A percentile compares a stretch with the other conserved stretches of the same genome.
Conservation (phyloP, 2,329 filamentous ascomycete genomes). For the Drechslera avenae region DNA sequence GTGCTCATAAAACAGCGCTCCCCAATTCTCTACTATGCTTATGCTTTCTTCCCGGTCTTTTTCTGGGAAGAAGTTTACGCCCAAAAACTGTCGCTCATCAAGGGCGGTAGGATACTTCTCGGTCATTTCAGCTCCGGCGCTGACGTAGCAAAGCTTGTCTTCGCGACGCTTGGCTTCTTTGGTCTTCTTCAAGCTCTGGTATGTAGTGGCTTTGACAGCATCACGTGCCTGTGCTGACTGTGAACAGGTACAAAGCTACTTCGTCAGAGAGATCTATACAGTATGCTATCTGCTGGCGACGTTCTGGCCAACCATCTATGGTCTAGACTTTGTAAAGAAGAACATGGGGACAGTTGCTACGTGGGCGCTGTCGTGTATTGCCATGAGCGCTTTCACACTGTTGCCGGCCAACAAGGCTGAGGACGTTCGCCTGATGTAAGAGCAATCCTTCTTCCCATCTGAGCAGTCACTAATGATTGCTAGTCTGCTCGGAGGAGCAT, state of each 20-base stretch:
- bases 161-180: conserved; percentile 72
- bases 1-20: conserved; percentile 81
- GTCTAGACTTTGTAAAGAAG: conserved; percentile 69
- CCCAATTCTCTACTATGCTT: conserved; percentile 83
- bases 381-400: conserved; percentile 91
- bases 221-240: conserved; percentile 3
- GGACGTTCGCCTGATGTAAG: conserved; percentile 73
- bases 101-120: conserved; percentile 72
- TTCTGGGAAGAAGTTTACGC: conserved; percentile 98
- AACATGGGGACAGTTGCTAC: conserved; percentile 68
- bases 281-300: conserved; percentile 75
- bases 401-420: conserved; percentile 87
- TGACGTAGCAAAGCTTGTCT: conserved; percentile 62
- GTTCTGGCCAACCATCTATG: conserved; percentile 79
- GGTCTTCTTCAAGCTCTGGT: conserved; percentile 76
- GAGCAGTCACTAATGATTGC: conserved; percentile 7
- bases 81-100: conserved; percentile 69
- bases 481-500: conserved; percentile 73
- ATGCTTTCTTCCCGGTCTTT: conserved; percentile 86
- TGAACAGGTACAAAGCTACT: conserved; percentile 82
- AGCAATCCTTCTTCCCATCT: not conserved
- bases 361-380: conserved; percentile 77
- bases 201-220: conserved; percentile 20
- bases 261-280: conserved; percentile 85
- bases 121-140: conserved; percentile 67